Evolutionary conservation across 2,329 filamentous ascomycete species (phyloP), one percentile per base, ranked within the genome.

Genomic region (Colletotrichum musicola): DNA sequence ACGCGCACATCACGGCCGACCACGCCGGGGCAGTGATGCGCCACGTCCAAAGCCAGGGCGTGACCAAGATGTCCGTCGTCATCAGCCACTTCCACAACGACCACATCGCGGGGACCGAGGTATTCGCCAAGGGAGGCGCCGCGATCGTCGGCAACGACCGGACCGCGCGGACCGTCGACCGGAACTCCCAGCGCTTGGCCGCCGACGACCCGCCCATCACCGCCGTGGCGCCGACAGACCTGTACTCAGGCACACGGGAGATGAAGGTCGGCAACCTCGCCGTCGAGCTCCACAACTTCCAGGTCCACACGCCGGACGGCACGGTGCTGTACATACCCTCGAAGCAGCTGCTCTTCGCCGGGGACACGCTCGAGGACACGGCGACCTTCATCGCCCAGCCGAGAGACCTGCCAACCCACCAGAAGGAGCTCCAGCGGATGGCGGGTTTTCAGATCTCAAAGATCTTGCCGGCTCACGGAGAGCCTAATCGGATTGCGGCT

Each of bases 1-100:
- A 71, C 38, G 53, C 69, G 13, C 67, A 70, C 42, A 71, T 71
- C 38, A 71, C 69, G 2, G 25, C 47, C 6, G 67, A 71, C 18
- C 69, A 71, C 22, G 69, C 69, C 22, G 46, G 57, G 35, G 68
- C 72, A 44, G 68, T 73, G 1, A 66, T 69, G 66, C 66, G 66
- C 18, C 66, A 69, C 27, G 62, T 66, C 4, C 62, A 69, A 25
- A 66, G 66, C 42, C 54, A 60, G 27, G 66, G 66, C 1, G 66
- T 66, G 9, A 30, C 49, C 18, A 65, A 69, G 25, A 69, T 69
- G 50, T 65, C 62, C 16, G 40, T 69, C 5, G 66, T 69, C 10
- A 66, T 69, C 20, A 69, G 66, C 16, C 66, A 69, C 10, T 69
- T 69, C n/a, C 66, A 69, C 44, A 69, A 69, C 18, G 66, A 69